Base-by-base conservation (phyloP, 441 rosid species). In the Melastoma candidum region DNA sequence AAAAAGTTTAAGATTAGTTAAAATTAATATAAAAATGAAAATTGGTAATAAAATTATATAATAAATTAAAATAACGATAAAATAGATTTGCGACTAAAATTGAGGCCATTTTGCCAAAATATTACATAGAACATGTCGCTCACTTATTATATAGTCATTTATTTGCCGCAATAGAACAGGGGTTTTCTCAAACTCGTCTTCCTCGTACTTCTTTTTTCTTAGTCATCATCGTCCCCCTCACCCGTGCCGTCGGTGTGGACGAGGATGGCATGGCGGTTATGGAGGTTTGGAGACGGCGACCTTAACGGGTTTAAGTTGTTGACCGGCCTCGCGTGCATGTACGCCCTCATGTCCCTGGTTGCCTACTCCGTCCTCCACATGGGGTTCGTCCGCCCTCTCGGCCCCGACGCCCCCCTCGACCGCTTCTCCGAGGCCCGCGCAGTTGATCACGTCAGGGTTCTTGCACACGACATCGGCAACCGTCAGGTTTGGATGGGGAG, bases 351-450 rank as follows among this genome's bases (percentile, higher is more conserved):
- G 89, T 66, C 87, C 48, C 51, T 73, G 4, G 57, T 85, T n/a
- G 89, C 57, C 48, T 79, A 89, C 77, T 79, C 66, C 46, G 61
- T 77, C 14, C 46, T 87, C 48, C 74, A 87, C 73, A 79, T 73
- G 80, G 83, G 77, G 73, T 74, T 80, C 53, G 62, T 94, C 43
- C 53, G 67, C 57, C 96, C 95, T 12, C 90, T 94, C 17, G 84
- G 61, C 9, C 13, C 59, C 25, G 80, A 87, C 71, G 96, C 97
- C 3, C 90, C 97, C 45, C 77, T 73, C 7, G 85, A 87, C 72
- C 95, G 89, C 2, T 94, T 94, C 76, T 87, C 99, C 44, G 96
- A 83, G 70, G 96, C 87, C 32, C 72, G 97, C 75, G 97, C 97
- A 46, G 54, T 94, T 26, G 70, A 85, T 46, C 97, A 90, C 55